Evolutionary conservation across 768 basidiomycete species (phyloP), one percentile per base, ranked within the genome.

Genomic region (Russula virescens): DNA sequence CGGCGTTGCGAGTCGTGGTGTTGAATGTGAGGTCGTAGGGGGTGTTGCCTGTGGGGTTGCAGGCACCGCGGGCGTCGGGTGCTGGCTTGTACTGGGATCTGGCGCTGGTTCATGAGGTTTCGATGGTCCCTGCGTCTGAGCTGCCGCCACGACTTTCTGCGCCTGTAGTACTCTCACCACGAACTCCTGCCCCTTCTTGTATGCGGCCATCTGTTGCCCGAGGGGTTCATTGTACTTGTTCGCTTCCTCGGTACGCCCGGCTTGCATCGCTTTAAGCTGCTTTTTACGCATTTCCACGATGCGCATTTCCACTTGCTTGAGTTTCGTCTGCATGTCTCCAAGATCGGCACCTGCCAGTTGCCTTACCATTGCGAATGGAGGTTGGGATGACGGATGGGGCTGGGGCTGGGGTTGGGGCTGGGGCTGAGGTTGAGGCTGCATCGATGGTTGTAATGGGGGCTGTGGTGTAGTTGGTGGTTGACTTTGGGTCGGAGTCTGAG

Each of bases 231-330:
- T 13, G 25, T 31, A 40, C 16, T 25, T 54, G 58, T 35, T 55
- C 23, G 23, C 58, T 3, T 60, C 63, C 1, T 60, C 58, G 23
- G 40, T 60, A 47, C 53, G 53, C 19, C 63, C 63, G 19, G 58
- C 58, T 45, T 55, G 58, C 45, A 9, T 1, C 3, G 53, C 63
- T 13, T 59, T 58, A 1, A 14, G 1, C 1, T 45, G 40, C 31
- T 34, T 55, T 5, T n/a, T 43, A 45, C 38, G 58, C 40, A 60
- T 49, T 14, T 60, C 58, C 38, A 5, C 16, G 7, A 64, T 42
- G 34, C 53, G 47, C 26, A 18, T 42, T 40, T 64, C 63, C 19
- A 53, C 52, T 50, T 64, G 63, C 52, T 55, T 48, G 34, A 64
- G 52, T 23, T 64, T 64, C 4, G 52, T 16, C 52, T 49, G 23